Conservation (phyloP, 108 stramenopile genomes). For the Nitzschia putrida region DNA sequence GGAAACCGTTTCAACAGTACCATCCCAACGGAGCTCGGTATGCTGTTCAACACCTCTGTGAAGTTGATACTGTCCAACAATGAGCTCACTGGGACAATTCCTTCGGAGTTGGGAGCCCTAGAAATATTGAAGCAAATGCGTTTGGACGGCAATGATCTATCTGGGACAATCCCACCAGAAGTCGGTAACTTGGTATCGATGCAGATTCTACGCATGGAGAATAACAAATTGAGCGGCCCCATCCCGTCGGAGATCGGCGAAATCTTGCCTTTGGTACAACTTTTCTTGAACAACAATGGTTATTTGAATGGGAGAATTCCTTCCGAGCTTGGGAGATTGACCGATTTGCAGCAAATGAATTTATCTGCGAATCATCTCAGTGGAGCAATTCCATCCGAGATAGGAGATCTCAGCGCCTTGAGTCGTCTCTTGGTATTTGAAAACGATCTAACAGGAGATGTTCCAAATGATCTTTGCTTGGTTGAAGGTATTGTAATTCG, state of each 20-base stretch:
- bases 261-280: not conserved
- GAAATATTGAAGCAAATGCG: not conserved
- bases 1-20: too few species aligned
- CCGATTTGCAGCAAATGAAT: conserved; percentile 2
- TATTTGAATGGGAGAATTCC: conserved; percentile 33
- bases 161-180: conserved; percentile 6
- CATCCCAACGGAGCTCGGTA: conserved; percentile 44
- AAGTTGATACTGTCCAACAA: conserved; percentile 12
- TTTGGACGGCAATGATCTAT: not conserved
- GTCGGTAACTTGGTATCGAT: not conserved
- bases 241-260: conserved; percentile 3
- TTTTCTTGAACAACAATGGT: conserved; percentile 4
- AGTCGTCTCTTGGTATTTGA: too few species aligned
- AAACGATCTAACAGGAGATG: too few species aligned
- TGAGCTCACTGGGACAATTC: not conserved
- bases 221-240: conserved; percentile 6
- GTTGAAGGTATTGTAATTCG: too few species aligned
- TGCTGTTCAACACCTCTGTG: conserved; percentile 20
- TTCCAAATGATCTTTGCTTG: too few species aligned
- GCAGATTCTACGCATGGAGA: not conserved
- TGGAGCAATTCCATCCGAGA: too few species aligned
- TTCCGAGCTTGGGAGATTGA: conserved; percentile 28
- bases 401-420: too few species aligned
- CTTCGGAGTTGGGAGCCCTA: not conserved
- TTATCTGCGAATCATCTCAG: too few species aligned